Evolutionary conservation across 768 basidiomycete species (phyloP), one percentile per base, ranked within the genome.

Genomic region (Macrolepiota dolichaula): DNA sequence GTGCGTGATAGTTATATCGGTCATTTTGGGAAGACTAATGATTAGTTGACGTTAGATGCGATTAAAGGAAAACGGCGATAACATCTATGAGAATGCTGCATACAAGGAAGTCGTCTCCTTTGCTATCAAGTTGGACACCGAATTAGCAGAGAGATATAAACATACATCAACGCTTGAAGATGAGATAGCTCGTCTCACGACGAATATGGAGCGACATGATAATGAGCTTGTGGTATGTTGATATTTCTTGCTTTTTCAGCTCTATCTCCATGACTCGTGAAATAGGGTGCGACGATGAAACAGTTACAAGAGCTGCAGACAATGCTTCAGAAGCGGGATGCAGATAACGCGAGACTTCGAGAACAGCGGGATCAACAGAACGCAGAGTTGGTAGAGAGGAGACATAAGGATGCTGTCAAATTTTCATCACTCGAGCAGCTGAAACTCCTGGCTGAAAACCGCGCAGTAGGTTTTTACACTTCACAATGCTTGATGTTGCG

Each of bases 321-420:
- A 0, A 78, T 84, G 70, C 71, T 89, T 38, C 74, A 76, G 9
- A 89, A 88, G 68, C 84, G 87, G 37, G 88, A 91, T 64, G 73
- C 76, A 2, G 91, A 93, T 56, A 84, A 83, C 65, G 71, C 78
- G 19, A 84, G 91, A 35, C 77, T 93, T 19, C 85, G 91, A 22
- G 88, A 88, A 55, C 80, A 85, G 63, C 84, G 91, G 6, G 91
- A 93, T 64, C 86, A 89, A 63, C 78, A 78, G 49, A 68, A 71
- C 7, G 83, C 85, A 3, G 92, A 93, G 65, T 65, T 91, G 29
- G 71, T 77, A 36, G 93, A 95, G 68, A 82, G 87, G 59, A 86
- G 83, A 69, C 81, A 83, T 25, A 85, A 82, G 65, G 90, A 92
- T 35, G 67, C 69, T 51, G 74, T 83, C 52, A 90, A 86, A 69